Conservation (phyloP, 2,329 filamentous ascomycete species). For the Fusarium zealandicum region DNA sequence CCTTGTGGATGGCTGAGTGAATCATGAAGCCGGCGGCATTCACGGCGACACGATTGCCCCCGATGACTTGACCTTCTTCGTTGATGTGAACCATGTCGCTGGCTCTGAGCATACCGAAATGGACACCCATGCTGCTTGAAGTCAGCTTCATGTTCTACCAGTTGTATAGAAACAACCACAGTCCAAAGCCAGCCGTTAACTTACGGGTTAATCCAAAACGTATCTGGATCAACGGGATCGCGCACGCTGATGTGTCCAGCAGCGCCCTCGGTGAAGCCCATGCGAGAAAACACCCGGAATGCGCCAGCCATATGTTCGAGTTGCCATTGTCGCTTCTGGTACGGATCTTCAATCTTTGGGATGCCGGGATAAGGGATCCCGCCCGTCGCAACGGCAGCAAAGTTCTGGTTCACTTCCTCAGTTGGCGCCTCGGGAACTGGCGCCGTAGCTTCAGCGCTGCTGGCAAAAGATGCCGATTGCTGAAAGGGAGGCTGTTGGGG, state of each 20-base stretch:
- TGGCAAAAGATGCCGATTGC: conserved; percentile 28
- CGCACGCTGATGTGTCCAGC: conserved; percentile 69
- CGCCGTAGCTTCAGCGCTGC: conserved; percentile 29
- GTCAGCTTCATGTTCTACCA: neutral
- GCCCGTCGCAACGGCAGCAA: conserved; percentile 40
- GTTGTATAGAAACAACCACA: no score
- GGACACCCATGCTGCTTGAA: conserved; percentile 53
- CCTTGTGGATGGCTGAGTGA: conserved; percentile 66
- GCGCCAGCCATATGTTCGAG: conserved; percentile 54
- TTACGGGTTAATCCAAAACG: conserved; percentile 71
- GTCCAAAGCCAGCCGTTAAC: neutral
- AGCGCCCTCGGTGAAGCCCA: conserved; percentile 66
- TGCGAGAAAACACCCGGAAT: conserved; percentile 56
- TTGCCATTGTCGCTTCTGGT: conserved; percentile 46
- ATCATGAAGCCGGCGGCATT: conserved; percentile 70
- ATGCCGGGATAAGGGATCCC: conserved; percentile 56
- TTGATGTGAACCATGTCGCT: conserved; percentile 69
- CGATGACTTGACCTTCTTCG: conserved; percentile 64
- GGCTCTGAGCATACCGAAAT: conserved; percentile 68
- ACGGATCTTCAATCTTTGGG: conserved; percentile 61
- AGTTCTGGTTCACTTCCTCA: conserved; percentile 32
- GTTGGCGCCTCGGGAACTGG: conserved; percentile 1
- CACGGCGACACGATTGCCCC: conserved; percentile 62
- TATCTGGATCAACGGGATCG: conserved; percentile 64
- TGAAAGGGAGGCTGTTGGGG: neutral